These are phyloP conservation scores for Sugiyamaella marilandica DNA, from an alignment of 805 yeast genomes.

Conservation along the genomic window DNA sequence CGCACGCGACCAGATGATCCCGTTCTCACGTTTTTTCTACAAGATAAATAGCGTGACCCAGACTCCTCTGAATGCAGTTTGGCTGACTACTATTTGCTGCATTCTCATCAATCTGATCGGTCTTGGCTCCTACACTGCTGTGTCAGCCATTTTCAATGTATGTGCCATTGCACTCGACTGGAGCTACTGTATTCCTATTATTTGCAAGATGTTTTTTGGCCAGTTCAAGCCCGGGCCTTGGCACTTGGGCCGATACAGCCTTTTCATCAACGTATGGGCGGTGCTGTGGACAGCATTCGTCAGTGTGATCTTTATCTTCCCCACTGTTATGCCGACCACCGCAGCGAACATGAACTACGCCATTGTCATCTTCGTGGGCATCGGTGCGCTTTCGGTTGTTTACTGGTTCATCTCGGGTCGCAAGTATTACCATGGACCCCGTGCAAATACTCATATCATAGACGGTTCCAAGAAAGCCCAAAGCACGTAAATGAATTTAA, in stretches of 20 bases:
- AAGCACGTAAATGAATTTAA: neutral
- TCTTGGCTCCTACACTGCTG: constrained; percentile 65
- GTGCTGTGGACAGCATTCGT: constrained; percentile 23
- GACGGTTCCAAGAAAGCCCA: neutral
- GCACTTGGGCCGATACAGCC: constrained; percentile 20
- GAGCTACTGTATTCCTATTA: constrained; percentile 68
- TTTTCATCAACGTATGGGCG: constrained; percentile 20
- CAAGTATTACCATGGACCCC: constrained; percentile 22
- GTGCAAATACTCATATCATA: constrained; percentile 13
- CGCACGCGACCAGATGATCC: constrained; percentile 78
- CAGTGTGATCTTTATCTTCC: constrained; percentile 21
- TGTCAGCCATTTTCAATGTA: constrained; percentile 79
- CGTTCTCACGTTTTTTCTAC: constrained; percentile 59
- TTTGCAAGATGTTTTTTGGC: constrained; percentile 16
- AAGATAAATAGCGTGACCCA: constrained; percentile 53
- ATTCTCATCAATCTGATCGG: constrained; percentile 56
- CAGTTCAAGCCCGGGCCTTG: constrained; percentile 21
- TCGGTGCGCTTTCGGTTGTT: constrained; percentile 40
- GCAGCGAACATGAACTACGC: constrained; percentile 56
- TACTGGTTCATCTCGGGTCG: constrained; percentile 48
- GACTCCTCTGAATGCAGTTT: constrained; percentile 65
- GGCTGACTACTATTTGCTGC: constrained; percentile 39
- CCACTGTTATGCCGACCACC: constrained; percentile 35
- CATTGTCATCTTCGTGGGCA: constrained; percentile 56
- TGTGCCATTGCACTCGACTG: constrained; percentile 70